These are phyloP conservation scores for Scheffersomyces insectosa DNA, from an alignment of 1,139 yeast species.

Conservation along the genomic window DNA sequence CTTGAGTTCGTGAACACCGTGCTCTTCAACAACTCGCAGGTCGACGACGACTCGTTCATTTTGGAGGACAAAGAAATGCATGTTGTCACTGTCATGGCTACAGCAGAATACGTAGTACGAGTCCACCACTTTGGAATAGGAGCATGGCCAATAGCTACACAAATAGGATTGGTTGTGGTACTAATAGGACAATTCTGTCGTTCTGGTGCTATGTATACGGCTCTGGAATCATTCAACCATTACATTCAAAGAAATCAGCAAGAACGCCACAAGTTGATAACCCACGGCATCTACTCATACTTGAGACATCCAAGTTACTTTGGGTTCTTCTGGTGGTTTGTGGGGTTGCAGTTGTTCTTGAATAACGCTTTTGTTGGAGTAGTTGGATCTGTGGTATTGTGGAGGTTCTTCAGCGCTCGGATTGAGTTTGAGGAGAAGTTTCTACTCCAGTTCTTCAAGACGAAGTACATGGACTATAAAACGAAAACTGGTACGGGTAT, in stretches of 20 bases:
- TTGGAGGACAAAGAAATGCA: slow-evolving; percentile 70
- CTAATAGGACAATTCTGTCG: slow-evolving; percentile 67
- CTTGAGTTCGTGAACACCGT: slow-evolving; percentile 83
- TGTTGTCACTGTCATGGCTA: slow-evolving; percentile 53
- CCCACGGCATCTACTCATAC: slow-evolving; percentile 65
- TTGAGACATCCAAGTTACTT: slow-evolving; percentile 88
- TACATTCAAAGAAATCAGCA: slow-evolving; percentile 54
- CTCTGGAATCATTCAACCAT: slow-evolving; percentile 87
- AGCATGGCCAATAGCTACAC: background rate
- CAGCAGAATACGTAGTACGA: slow-evolving; percentile 22
- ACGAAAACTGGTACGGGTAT: slow-evolving; percentile 55
- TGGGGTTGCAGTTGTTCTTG: slow-evolving; percentile 76
- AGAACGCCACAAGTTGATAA: slow-evolving; percentile 63
- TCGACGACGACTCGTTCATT: slow-evolving; percentile 74
- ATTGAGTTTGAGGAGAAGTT: slow-evolving; percentile 70
- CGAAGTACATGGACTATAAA: slow-evolving; percentile 57
- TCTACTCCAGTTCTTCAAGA: slow-evolving; percentile 68
- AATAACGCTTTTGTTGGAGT: slow-evolving; percentile 53
- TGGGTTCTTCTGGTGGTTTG: slow-evolving; percentile 93
- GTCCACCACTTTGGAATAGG: background rate
- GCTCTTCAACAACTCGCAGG: slow-evolving; percentile 62
- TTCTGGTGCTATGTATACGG: slow-evolving; percentile 81
- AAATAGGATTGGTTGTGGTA: slow-evolving; percentile 49
- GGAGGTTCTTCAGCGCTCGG: slow-evolving; percentile 67
- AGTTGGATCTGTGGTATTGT: slow-evolving; percentile 49